Conservation (phyloP, 306 rosid species). For the Pyrus communis region DNA sequence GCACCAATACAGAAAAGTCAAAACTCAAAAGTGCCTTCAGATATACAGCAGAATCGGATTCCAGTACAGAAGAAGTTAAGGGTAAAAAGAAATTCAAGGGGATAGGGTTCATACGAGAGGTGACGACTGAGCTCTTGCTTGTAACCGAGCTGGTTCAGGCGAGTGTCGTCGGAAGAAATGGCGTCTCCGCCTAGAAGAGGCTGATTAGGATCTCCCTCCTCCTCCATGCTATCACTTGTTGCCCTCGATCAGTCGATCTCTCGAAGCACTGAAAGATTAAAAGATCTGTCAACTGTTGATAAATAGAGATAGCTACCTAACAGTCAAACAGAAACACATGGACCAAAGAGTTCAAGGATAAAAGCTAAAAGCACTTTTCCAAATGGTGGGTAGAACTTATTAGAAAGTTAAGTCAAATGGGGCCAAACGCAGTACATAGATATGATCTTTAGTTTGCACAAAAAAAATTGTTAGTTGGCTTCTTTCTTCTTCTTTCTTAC, state of each 20-base stretch:
- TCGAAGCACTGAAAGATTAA: no score
- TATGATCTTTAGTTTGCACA: no score
- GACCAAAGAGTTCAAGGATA: background rate
- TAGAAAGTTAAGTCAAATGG: no score
- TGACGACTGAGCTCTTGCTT: conserved; percentile 39
- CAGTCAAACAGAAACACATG: background rate
- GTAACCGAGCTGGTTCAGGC: conserved; percentile 37
- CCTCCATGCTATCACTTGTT: background rate
- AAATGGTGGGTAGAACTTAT: background rate
- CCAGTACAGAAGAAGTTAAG: background rate
- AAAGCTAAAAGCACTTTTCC: background rate
- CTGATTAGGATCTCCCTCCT: background rate
- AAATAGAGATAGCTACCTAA: background rate
- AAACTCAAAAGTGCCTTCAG: background rate
- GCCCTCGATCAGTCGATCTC: no score
- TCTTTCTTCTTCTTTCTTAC: background rate
- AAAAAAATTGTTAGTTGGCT: background rate
- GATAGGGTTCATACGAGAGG: conserved; percentile 26
- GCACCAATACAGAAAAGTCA: no score
- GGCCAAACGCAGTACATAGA: no score
- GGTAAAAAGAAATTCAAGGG: background rate
- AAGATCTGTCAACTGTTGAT: no score
- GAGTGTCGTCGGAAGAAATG: conserved; percentile 19
- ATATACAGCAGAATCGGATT: background rate
- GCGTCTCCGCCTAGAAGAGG: conserved; percentile 9